These are phyloP conservation scores for Isoetes engelmannii DNA, from an alignment of 83 land plant species.

Conservation along the genomic window DNA sequence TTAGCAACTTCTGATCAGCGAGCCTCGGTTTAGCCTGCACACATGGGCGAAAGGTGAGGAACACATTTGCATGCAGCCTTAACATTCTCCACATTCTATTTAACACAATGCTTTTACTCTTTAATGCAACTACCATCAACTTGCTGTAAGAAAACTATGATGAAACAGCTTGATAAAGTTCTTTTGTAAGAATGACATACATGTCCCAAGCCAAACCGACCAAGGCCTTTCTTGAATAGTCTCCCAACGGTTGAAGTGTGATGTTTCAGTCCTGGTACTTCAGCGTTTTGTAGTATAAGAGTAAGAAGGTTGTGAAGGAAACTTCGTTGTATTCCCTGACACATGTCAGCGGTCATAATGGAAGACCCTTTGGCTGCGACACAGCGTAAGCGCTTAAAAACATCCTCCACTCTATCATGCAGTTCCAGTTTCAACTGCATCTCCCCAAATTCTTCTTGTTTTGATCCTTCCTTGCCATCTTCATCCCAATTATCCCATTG, in stretches of 20 bases:
- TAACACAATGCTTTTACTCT: no score
- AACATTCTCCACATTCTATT: no score
- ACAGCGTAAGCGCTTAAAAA: constrained; percentile 63
- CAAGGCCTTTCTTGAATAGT: constrained; percentile 88
- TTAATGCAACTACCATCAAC: no score
- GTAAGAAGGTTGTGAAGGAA: constrained; percentile 55
- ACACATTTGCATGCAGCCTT: no score
- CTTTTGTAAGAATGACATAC: constrained; percentile 21
- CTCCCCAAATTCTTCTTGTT: constrained; percentile 46
- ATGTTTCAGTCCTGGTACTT: constrained; percentile 73
- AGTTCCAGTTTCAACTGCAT: constrained; percentile 78
- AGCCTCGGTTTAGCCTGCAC: constrained; percentile 79
- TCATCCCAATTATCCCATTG: constrained; percentile 95
- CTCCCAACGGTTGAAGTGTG: constrained; percentile 91
- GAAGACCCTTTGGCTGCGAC: constrained; percentile 50
- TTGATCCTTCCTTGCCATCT: constrained; percentile 11
- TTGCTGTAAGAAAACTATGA: no score
- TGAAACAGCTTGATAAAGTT: no score
- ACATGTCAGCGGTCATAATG: constrained; percentile 37
- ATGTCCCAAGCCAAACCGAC: constrained; percentile 94
- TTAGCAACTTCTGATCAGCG: constrained; percentile 62
- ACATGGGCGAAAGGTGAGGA: background rate
- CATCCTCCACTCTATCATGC: constrained; percentile 65
- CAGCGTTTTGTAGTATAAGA: constrained; percentile 44
- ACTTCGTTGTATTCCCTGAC: constrained; percentile 35